These are phyloP conservation scores for Magnusiomyces paraingens DNA, from an alignment of 1,139 yeast genomes.

Conservation along the genomic window DNA sequence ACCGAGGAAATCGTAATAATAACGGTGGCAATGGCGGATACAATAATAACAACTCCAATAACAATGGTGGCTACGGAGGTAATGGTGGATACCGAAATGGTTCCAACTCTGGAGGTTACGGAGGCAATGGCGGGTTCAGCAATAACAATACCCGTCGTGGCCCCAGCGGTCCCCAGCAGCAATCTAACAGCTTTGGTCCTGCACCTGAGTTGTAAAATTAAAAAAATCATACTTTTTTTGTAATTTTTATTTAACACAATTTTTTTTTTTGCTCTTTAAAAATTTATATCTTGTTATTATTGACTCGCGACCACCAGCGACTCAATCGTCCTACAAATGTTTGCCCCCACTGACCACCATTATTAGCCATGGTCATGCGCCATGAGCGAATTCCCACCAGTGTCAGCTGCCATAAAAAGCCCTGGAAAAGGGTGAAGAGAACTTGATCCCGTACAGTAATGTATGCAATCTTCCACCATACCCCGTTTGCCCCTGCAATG, in stretches of 20 bases:
- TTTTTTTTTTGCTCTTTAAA: background rate
- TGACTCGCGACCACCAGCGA: slow-evolving; percentile 17
- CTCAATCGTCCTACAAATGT: slow-evolving; percentile 15
- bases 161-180: too few species aligned
- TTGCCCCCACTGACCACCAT: slow-evolving; percentile 31
- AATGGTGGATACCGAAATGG: slow-evolving; percentile 5
- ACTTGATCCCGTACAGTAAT: slow-evolving; percentile 35
- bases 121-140: background rate
- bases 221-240: background rate
- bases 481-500: slow-evolving; percentile 30
- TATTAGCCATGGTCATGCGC: slow-evolving; percentile 22
- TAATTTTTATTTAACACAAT: background rate
- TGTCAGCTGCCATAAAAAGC: slow-evolving; percentile 42
- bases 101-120: background rate
- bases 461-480: slow-evolving; percentile 23
- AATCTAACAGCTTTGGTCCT: too few species aligned
- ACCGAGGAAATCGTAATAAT: slow-evolving; percentile 4
- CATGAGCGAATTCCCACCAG: slow-evolving; percentile 41
- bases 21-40: slow-evolving; percentile 5
- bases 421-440: slow-evolving; percentile 42
- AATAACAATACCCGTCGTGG: too few species aligned
- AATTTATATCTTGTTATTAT: slow-evolving; percentile 13
- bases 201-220: background rate
- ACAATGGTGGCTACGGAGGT: slow-evolving; percentile 1
- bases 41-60: background rate